Conservation (phyloP, 2,329 filamentous ascomycete species). For the Fusarium succisae region DNA sequence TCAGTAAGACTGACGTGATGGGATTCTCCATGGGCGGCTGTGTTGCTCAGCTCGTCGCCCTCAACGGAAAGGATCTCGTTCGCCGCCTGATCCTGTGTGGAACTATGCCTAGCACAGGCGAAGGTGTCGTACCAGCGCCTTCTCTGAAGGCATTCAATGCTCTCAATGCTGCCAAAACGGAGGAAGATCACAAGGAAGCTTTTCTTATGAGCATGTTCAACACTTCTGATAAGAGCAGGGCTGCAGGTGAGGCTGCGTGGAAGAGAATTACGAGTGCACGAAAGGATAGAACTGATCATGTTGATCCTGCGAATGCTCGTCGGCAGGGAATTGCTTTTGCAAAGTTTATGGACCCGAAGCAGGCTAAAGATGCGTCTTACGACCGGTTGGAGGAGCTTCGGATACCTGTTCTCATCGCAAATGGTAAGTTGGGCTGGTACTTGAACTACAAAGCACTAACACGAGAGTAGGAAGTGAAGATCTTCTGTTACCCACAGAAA, state of each 20-base stretch:
- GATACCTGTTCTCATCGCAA: constrained; percentile 51
- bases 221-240: constrained; percentile 43
- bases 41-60: constrained; percentile 56
- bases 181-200: constrained; percentile 47
- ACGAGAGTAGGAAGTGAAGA: constrained; percentile 45
- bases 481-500: constrained; percentile 48
- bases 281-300: constrained; percentile 39
- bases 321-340: constrained; percentile 47
- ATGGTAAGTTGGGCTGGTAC: constrained; percentile 43
- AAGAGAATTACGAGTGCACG: constrained; percentile 46
- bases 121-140: constrained; percentile 46
- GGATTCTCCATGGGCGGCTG: constrained; percentile 62
- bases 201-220: constrained; percentile 50
- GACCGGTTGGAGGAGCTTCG: constrained; percentile 46
- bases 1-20: constrained; percentile 55
- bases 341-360: constrained; percentile 49
- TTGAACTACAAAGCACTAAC: not conserved
- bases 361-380: constrained; percentile 47
- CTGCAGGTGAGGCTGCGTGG: constrained; percentile 48
- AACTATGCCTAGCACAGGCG: constrained; percentile 52
- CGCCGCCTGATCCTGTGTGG: constrained; percentile 56
- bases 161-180: constrained; percentile 45
- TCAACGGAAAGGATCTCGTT: constrained; percentile 50
- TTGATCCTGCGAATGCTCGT: constrained; percentile 41
- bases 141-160: constrained; percentile 46